Conservation (phyloP, 1,284 basidiomycete species). For the Cutaneotrichosporon mucoides region DNA sequence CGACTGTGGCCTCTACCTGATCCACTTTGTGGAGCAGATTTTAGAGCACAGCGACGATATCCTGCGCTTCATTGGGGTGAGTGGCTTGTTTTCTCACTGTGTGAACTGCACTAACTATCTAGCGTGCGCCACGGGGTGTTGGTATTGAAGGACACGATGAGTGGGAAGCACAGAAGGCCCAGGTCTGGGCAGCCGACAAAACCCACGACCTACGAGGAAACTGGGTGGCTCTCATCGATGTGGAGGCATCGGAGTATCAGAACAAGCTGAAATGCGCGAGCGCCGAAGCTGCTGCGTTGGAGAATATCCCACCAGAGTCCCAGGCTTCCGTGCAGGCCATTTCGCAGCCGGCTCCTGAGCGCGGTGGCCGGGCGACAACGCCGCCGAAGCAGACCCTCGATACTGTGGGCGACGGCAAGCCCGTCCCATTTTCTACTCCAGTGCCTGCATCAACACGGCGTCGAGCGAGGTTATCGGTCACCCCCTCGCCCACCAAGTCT, state of each 20-base stretch:
- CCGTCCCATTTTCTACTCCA: too few relatives aligned
- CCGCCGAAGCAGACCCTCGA: too few relatives aligned
- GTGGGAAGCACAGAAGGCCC: conserved; percentile 11
- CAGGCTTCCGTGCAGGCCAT: background rate
- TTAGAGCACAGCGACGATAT: conserved; percentile 32
- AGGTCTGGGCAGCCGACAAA: conserved; percentile 16
- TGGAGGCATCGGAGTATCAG: conserved; percentile 11
- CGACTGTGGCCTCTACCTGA: conserved; percentile 54
- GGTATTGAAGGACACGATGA: conserved; percentile 1
- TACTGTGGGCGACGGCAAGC: too few relatives aligned
- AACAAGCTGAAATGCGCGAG: background rate
- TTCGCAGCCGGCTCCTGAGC: background rate
- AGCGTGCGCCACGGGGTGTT: conserved; percentile 22
- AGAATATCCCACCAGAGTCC: background rate
- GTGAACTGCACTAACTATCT: conserved; percentile 9
- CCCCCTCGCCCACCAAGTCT: too few relatives aligned
- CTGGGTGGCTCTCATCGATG: conserved; percentile 19
- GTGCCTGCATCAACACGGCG: too few relatives aligned
- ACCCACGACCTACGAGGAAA: conserved; percentile 17
- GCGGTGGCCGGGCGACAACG: too few relatives aligned
- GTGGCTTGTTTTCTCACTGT: conserved; percentile 9
- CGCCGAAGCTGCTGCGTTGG: background rate
- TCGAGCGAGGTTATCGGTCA: too few relatives aligned
- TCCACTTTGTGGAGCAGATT: conserved; percentile 48
- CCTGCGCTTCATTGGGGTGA: conserved; percentile 39